Base-by-base conservation (phyloP, 306 rosid genomes). In the Ammopiptanthus mongolicus region DNA sequence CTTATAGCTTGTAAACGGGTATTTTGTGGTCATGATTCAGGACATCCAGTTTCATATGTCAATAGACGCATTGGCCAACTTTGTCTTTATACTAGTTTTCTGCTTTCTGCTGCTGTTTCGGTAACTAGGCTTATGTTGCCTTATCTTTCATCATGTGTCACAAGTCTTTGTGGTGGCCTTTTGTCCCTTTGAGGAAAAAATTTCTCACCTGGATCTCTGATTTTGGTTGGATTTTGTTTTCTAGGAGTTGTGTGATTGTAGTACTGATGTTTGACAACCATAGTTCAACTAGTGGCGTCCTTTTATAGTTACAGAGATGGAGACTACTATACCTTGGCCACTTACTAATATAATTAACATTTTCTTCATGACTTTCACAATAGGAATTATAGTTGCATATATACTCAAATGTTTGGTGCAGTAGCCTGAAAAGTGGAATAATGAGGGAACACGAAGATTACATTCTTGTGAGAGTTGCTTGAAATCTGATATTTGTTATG, bases 401-500 rank as follows among this genome's bases (percentile, higher is more conserved):
- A 12, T n/a, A 21, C 69, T 74, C 60, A 68, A 69, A 56, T 29
- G 48, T 75, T 52, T 41, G 37, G 69, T 15, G 44, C 13, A 41
- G 18, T 52, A 41, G 23, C 55, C 71, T 44, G 28, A 10, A 36
- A 25, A 76, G 18, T 71, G 59, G 78, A 62, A 58, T 50, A 28
- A 64, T 19, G 59, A 42, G 41, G 80, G 61, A 65, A 58, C 59
- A 12, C 37, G 3, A 51, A 41, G 33, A 42, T 72, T 22, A 14
- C 65, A 58, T 50, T 41, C 12, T 29, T 65, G 44, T 48, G 52
- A 21, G 78, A 56, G 76, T 65, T 47, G 34, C 66, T 56, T 65
- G 57, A 77, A 77, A 65, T 47, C 19, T 72, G 61, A 48, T 71
- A 63, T 62, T 55, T 75, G 66, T 55, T 23, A 14, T 41, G 69